Evolutionary conservation across 176 grass and related monocot genomes (phyloP).

Genomic region (Triticum urartu): DNA sequence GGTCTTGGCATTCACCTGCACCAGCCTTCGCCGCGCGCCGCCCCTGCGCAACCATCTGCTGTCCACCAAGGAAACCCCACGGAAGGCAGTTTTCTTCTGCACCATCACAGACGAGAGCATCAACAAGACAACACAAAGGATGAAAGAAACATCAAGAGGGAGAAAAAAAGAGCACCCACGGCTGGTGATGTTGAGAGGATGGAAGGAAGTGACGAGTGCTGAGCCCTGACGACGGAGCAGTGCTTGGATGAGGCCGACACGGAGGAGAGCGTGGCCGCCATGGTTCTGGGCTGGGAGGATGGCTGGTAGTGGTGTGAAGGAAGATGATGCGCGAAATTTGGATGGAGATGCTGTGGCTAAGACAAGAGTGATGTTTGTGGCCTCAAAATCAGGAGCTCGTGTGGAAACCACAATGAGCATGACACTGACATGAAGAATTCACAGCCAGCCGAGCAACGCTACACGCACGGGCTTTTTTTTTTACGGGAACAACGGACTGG

Average conservation of each 20-base stretch:
- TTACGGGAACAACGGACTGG: too few relatives aligned
- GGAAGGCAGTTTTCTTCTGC: slow-evolving; percentile 75
- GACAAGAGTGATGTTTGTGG: slow-evolving; percentile 40
- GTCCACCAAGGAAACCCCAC: slow-evolving; percentile 59
- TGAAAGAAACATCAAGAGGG: neutral
- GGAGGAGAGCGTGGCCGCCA: slow-evolving; percentile 62
- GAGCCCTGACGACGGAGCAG: slow-evolving; percentile 37
- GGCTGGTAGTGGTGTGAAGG: slow-evolving; percentile 18
- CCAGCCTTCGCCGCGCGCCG: slow-evolving; percentile 23
- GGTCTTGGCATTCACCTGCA: slow-evolving; percentile 72
- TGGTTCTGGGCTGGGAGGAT: slow-evolving; percentile 30
- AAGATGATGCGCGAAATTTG: slow-evolving; percentile 39
- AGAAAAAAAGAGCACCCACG: slow-evolving; percentile 15
- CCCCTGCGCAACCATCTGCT: slow-evolving; percentile 16
- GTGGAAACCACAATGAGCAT: neutral
- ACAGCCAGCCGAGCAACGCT: too few relatives aligned
- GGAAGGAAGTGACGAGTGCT: slow-evolving; percentile 24
- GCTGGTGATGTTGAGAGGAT: slow-evolving; percentile 33
- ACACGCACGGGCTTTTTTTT: too few relatives aligned
- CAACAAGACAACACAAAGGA: neutral
- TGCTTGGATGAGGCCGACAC: slow-evolving; percentile 53
- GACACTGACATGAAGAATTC: too few relatives aligned
- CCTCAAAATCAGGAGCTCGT: neutral
- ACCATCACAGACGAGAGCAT: slow-evolving; percentile 8
- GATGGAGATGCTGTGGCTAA: slow-evolving; percentile 42